Evolutionary conservation across 192 early-diverging fungal species (phyloP).

Genomic region (Coemansia umbellata): DNA sequence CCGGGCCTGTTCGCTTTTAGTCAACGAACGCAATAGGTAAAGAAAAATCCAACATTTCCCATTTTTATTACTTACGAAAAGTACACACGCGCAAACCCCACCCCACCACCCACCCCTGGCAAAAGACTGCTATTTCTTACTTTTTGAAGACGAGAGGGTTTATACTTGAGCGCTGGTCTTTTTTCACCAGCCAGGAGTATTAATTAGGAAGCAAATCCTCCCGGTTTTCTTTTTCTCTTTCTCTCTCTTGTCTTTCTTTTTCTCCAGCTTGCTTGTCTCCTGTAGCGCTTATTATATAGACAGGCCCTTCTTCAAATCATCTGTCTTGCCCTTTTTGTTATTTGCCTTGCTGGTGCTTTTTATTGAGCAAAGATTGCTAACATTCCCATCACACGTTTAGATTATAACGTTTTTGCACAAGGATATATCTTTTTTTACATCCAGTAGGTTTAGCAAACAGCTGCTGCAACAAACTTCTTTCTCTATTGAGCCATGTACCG

Average conservation of each 20-base stretch:
- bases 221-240: neutral
- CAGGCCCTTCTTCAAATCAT: constrained; percentile 1
- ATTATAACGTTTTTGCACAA: neutral
- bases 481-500: neutral
- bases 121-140: neutral
- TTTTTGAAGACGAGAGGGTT: too few relatives aligned
- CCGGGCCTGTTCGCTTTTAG: too few relatives aligned
- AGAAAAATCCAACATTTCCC: neutral
- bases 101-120: neutral
- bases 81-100: neutral
- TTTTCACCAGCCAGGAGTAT: too few relatives aligned
- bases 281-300: neutral
- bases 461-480: too few relatives aligned
- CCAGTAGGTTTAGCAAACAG: too few relatives aligned
- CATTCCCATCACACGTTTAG: neutral
- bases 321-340: neutral
- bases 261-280: neutral
- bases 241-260: neutral
- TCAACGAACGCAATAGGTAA: too few relatives aligned
- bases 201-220: too few relatives aligned
- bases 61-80: neutral
- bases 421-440: neutral
- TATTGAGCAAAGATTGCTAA: neutral
- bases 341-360: neutral
- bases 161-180: too few relatives aligned